Conservation (phyloP, 169 alveolate genomes). For the Plasmodium berghei region DNA sequence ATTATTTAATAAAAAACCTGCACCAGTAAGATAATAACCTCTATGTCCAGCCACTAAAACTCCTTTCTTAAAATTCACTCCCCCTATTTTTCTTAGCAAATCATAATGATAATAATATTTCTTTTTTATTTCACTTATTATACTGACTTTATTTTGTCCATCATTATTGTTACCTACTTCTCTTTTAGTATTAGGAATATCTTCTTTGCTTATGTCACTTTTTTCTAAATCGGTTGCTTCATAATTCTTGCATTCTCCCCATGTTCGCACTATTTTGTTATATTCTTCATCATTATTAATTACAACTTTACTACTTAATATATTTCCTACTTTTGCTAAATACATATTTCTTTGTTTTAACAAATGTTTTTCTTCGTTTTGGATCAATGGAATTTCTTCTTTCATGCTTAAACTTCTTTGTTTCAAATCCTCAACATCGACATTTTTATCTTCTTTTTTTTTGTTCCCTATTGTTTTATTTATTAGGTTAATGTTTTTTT, state of each 20-base stretch:
- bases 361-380: slow-evolving; percentile 80
- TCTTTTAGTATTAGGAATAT: slow-evolving; percentile 7
- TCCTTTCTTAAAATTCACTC: slow-evolving; percentile 94
- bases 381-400: slow-evolving; percentile 81
- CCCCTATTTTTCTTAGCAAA: slow-evolving; percentile 92
- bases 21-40: slow-evolving; percentile 97
- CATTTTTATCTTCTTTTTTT: slow-evolving; percentile 78
- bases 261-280: slow-evolving; percentile 90
- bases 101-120: slow-evolving; percentile 92
- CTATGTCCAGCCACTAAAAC: slow-evolving; percentile 98
- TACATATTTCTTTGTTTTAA: slow-evolving; percentile 82
- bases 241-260: slow-evolving; percentile 92
- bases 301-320: slow-evolving; percentile 93
- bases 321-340: slow-evolving; percentile 92
- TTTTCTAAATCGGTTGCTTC: slow-evolving; percentile 78
- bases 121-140: neutral
- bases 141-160: neutral
- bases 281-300: slow-evolving; percentile 94
- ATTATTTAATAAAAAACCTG: slow-evolving; percentile 95
- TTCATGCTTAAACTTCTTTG: slow-evolving; percentile 80
- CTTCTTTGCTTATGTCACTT: neutral
- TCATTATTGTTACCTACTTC: slow-evolving; percentile 1
- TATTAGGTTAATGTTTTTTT: slow-evolving; percentile 80
- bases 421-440: slow-evolving; percentile 80
- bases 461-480: slow-evolving; percentile 78